Conservation (phyloP, 306 rosid genomes). For the Fagus sylvatica region DNA sequence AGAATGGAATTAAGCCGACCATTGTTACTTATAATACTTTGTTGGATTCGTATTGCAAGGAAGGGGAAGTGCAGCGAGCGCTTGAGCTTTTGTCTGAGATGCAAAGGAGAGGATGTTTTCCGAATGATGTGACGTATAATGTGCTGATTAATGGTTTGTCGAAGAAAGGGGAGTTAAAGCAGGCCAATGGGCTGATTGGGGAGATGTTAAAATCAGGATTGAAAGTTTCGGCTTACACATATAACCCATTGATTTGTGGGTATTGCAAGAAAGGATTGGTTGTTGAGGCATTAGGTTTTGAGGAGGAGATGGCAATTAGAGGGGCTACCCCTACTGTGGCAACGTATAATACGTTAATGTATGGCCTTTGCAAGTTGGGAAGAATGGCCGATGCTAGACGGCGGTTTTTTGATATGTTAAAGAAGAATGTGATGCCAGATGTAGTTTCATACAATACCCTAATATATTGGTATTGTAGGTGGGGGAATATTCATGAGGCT, state of each 20-base stretch:
- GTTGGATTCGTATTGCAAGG: constrained; percentile 67
- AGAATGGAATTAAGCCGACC: constrained; percentile 56
- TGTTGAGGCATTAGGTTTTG: constrained; percentile 47
- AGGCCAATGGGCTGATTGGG: constrained; percentile 49
- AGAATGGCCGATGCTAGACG: constrained; percentile 58
- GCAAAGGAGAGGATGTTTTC: constrained; percentile 52
- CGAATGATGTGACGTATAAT: constrained; percentile 57
- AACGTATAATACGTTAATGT: constrained; percentile 65
- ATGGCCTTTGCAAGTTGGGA: constrained; percentile 63
- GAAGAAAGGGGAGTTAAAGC: constrained; percentile 50
- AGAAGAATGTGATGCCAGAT: constrained; percentile 55
- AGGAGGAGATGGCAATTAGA: constrained; percentile 52
- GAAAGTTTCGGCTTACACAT: constrained; percentile 55
- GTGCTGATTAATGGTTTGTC: constrained; percentile 69
- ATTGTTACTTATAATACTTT: constrained; percentile 62
- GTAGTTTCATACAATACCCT: constrained; percentile 63
- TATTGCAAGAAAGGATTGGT: constrained; percentile 54
- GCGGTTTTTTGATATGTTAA: constrained; percentile 41
- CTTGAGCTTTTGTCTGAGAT: constrained; percentile 49
- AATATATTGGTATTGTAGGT: constrained; percentile 60
- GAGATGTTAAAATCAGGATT: constrained; percentile 58
- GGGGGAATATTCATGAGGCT: constrained; percentile 55
- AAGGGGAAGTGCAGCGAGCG: constrained; percentile 59
- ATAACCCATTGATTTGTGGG: constrained; percentile 60
- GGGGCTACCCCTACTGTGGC: constrained; percentile 51